A percentile compares a stretch with the other conserved stretches of the same genome.
Evolutionary conservation across 768 basidiomycete species (phyloP).

Genomic region (Tylopilus sp.): DNA sequence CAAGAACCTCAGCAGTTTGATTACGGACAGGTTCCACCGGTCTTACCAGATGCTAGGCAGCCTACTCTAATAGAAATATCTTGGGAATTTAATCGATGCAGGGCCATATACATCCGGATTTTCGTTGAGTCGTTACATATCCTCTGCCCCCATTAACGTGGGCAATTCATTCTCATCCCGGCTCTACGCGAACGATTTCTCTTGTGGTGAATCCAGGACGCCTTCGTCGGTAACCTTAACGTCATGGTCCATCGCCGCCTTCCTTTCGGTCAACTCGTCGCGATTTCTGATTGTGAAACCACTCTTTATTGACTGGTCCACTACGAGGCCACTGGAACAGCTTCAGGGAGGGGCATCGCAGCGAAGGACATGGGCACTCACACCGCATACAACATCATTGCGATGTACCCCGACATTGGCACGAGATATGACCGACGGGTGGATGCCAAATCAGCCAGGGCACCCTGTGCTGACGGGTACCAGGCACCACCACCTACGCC

Average conservation of each 20-base stretch:
- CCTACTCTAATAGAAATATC: constrained; percentile 6
- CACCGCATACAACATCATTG: constrained; percentile 56
- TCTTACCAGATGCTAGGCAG: constrained; percentile 5
- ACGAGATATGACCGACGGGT: constrained; percentile 59
- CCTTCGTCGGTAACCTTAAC: neutral
- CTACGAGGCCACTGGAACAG: constrained; percentile 46
- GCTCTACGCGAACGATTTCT: constrained; percentile 15
- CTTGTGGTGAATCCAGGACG: constrained; percentile 3
- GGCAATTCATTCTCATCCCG: constrained; percentile 1
- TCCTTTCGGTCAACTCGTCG: constrained; percentile 36
- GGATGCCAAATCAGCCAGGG: constrained; percentile 46
- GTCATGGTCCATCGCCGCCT: neutral
- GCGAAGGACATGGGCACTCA: constrained; percentile 31
- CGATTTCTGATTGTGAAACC: constrained; percentile 51
- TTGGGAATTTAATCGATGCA: constrained; percentile 16
- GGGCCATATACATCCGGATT: neutral
- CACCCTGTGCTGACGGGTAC: constrained; percentile 61
- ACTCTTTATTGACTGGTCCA: constrained; percentile 45
- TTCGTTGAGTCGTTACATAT: neutral
- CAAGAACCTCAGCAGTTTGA: constrained; percentile 70
- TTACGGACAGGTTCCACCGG: constrained; percentile 6
- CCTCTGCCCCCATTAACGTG: neutral
- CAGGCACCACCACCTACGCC: constrained; percentile 67
- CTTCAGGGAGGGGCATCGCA: neutral
- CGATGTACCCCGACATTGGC: constrained; percentile 54